Evolutionary conservation across 257 asterid genomes (phyloP), one percentile per base, ranked within the genome.

Genomic region (Verbascum thapsus): DNA sequence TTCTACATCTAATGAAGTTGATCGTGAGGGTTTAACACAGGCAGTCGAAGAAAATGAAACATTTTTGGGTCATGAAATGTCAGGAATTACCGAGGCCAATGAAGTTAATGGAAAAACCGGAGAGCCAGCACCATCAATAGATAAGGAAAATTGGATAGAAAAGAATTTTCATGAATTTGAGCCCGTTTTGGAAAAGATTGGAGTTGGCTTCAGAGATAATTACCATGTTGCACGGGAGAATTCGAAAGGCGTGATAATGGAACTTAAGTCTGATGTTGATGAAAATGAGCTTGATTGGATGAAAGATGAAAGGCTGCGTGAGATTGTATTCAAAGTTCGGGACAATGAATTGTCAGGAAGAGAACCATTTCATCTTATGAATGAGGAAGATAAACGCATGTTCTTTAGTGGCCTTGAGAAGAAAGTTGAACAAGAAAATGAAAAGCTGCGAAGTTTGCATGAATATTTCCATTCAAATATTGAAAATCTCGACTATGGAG

Each of bases 271-370:
- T 32, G 78, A 66, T 69, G 76, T 43, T 64, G 72, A 77, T 61
- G 80, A 68, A 52, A 64, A 58, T 61, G 99, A 90, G 79, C 85
- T 90, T 67, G 88, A 84, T 55, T 90, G 99, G 99, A 87, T 94
- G 97, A 85, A 82, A 77, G 92, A 90, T 76, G 95, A 87, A 67
- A 84, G 54, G 80, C 95, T 90, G 38, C 74, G 88, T 67, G 92
- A 87, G 63, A 84, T 87, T 72, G 99, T 94, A 12, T 87, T 90
- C 59, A 84, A 74, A 78, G 99, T 94, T 68, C 87, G 96, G 32
- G 99, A 94, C 42, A 94, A 94, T 56, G 99, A 94, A 80, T 83
- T 87, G 19, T 85, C 96, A 10, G 99, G 98, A 77, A 84, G 85
- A 80, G 96, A 90, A 50, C 99, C 99, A 12, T 90, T 94, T 78